A percentile compares a stretch with the other conserved stretches of the same genome.
phyloP scores from a whole-genome alignment of 257 asterid species.

The Perilla frutescens region DNA sequence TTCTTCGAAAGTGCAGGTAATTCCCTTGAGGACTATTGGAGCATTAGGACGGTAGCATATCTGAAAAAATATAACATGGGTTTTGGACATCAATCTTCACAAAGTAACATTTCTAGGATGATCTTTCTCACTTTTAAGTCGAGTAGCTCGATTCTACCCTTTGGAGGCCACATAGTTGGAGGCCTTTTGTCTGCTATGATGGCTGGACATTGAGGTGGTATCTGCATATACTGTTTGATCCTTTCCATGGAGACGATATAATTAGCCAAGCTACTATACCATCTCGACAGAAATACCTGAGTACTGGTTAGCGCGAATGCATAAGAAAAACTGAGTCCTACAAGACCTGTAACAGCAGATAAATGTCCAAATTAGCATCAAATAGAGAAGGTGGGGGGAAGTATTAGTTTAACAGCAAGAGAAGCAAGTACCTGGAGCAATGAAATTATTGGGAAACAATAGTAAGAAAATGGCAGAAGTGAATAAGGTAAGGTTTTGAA shows the following conservation, averaged over 20 bases:
- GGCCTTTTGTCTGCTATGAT: conserved; percentile 60
- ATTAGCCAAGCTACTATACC: conserved; percentile 69
- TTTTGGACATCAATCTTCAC: neutral
- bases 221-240: conserved; percentile 75
- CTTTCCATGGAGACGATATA: conserved; percentile 74
- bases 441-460: conserved; percentile 49
- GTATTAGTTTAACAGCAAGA: neutral
- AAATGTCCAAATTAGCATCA: neutral
- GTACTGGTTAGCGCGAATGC: conserved; percentile 63
- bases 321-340: conserved; percentile 80
- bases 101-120: no score
- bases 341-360: conserved; percentile 54
- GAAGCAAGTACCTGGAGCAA: conserved; percentile 63
- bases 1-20: conserved; percentile 72
- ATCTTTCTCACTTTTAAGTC: conserved; percentile 56
- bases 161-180: conserved; percentile 67
- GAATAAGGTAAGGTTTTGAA: conserved; percentile 70
- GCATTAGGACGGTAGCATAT: conserved; percentile 74
- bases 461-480: conserved; percentile 64
- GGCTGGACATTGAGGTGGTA: conserved; percentile 73
- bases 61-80: conserved; percentile 38
- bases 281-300: conserved; percentile 64
- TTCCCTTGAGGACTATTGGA: conserved; percentile 77
- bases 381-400: neutral
- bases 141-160: conserved; percentile 63